Evolutionary conservation across 1,284 basidiomycete genomes (phyloP), one percentile per base, ranked within the genome.

Genomic region (Naganishia liquefaciens): DNA sequence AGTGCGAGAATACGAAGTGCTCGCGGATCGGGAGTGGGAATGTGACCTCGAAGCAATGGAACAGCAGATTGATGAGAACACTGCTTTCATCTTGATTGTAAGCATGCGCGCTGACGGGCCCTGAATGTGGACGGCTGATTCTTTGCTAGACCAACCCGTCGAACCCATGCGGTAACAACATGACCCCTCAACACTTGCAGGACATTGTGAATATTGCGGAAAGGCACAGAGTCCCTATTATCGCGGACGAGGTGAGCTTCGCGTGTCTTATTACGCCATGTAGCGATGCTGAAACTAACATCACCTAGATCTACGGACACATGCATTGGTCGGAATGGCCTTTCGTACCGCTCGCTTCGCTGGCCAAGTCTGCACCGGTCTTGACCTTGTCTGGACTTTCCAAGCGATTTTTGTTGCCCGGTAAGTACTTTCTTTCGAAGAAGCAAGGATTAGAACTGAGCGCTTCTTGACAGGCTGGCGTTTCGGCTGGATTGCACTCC

Each of bases 161-260:
- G 25, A 80, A 79, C 70, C 78, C 78, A 5, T 76, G 74, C 63
- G 78, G 78, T 6, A 74, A 72, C 57, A 79, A 78, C 72, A 78
- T 73, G 67, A 71, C 72, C 23, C 64, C 63, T 7, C 53, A 70
- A 13, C 76, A 78, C 57, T 66, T 79, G n/a, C 54, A 65, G 33
- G 70, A 69, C 11, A 72, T 79, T 50, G 66, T 78, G 2, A 66
- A 69, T 11, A 33, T 79, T 39, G 76, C 76, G 53, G 71, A 74
- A 13, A 62, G 68, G 21, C 65, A 73, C 68, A 74, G 75, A 52
- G 67, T 79, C 30, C 71, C 75, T 21, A 74, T 79, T 62, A 73
- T 79, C 30, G 71, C 78, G 1, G 77, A 79, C 52, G 77, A 79
- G 54, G 67, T 68, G 30, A 51, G 68, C 54, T 21, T 17, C 17